Evolutionary conservation across 2,329 filamentous ascomycete genomes (phyloP).

Genomic region (Orbilia blumenaviensis): DNA sequence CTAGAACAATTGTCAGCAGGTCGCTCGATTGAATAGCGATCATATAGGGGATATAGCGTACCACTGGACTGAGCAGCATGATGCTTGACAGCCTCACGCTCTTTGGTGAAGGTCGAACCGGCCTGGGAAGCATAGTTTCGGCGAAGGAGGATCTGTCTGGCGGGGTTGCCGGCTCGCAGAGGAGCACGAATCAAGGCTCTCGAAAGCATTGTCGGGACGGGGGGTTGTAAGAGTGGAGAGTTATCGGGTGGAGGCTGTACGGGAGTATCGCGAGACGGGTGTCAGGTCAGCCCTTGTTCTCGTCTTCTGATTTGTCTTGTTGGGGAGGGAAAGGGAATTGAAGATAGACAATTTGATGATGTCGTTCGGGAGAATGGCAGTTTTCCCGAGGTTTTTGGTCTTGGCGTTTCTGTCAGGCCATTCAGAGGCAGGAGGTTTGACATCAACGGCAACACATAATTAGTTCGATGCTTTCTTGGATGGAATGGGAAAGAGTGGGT

Average conservation of each 20-base stretch:
- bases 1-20: conserved; percentile 64
- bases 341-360: conserved; percentile 26
- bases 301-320: not conserved
- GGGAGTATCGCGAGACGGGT: not conserved
- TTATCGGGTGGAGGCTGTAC: not conserved
- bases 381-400: conserved; percentile 3
- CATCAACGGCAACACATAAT: not conserved
- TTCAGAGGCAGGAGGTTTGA: conserved; percentile 1
- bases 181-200: conserved; percentile 71
- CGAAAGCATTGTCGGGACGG: conserved; percentile 69
- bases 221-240: conserved; percentile 35
- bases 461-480: no score
- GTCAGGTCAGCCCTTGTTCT: not conserved
- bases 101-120: conserved; percentile 80
- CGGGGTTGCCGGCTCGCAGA: conserved; percentile 70
- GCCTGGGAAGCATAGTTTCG: conserved; percentile 45
- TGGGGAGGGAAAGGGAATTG: not conserved
- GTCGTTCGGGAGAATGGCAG: conserved; percentile 38
- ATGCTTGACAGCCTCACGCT: conserved; percentile 87
- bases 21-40: conserved; percentile 41
- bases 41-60: conserved; percentile 64
- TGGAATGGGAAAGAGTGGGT: no score
- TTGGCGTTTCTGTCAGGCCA: conserved; percentile 25
- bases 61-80: conserved; percentile 86
- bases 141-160: conserved; percentile 63